phyloP scores from a whole-genome alignment of 176 grass and related monocot species.

The Saccharum officinarum region DNA sequence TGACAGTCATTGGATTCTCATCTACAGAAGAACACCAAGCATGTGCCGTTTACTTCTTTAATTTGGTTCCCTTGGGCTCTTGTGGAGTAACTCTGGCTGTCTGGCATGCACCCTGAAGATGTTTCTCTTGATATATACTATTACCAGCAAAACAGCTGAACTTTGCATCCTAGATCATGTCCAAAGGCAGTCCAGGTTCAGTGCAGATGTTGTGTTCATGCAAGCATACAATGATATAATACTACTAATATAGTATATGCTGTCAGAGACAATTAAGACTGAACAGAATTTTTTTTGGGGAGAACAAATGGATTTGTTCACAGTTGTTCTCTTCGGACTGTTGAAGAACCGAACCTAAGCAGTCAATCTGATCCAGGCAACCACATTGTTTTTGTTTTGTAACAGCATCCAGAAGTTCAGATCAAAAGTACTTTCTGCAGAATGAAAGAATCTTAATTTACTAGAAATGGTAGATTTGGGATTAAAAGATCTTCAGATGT shows the following conservation, averaged over 20 bases:
- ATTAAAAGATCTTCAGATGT: constrained; percentile 3
- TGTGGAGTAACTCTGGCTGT: constrained; percentile 9
- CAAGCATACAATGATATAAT: neutral
- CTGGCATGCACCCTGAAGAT: constrained; percentile 6
- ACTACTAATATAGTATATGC: neutral
- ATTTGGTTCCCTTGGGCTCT: constrained; percentile 33
- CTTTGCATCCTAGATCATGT: constrained; percentile 34
- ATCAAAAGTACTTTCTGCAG: constrained; percentile 17
- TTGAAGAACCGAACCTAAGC: neutral
- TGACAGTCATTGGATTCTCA: constrained; percentile 56
- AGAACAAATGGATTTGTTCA: constrained; percentile 22
- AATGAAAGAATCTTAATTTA: constrained; percentile 26
- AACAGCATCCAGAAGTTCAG: constrained; percentile 14
- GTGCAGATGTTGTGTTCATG: constrained; percentile 9
- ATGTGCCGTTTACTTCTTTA: constrained; percentile 28
- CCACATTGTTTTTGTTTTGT: neutral
- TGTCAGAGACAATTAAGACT: neutral
- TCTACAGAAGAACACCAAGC: constrained; percentile 15
- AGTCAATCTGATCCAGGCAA: constrained; percentile 1
- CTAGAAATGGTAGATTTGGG: neutral
- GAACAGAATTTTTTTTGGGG: neutral
- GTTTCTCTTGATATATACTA: constrained; percentile 23
- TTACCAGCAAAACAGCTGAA: neutral
- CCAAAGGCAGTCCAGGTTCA: constrained; percentile 35
- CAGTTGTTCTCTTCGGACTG: neutral